These are phyloP conservation scores for Penicillium goetzii DNA, from an alignment of 495 filamentous ascomycete genomes.

Conservation along the genomic window DNA sequence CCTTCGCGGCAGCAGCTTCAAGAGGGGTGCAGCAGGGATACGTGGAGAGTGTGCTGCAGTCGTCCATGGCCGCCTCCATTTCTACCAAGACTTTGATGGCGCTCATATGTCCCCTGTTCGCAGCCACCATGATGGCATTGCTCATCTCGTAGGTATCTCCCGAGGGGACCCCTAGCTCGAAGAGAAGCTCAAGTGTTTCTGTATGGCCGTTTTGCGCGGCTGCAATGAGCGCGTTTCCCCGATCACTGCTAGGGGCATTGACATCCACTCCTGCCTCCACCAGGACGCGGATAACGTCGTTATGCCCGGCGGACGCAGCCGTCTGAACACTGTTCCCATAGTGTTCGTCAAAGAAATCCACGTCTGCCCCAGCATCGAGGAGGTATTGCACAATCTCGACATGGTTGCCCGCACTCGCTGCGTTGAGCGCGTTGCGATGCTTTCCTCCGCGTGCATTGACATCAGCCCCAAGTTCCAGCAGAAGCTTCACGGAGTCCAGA, in stretches of 20 bases:
- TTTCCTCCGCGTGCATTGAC: conserved; percentile 5
- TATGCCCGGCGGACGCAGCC: neutral
- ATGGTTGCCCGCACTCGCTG: neutral
- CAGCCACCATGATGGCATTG: conserved; percentile 4
- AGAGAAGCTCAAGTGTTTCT: neutral
- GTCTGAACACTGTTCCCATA: neutral
- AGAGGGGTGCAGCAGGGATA: neutral
- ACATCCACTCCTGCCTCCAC: neutral
- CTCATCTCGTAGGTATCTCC: neutral
- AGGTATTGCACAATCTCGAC: neutral
- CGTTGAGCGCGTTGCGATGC: neutral
- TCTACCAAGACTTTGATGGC: neutral
- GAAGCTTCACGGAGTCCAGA: neutral
- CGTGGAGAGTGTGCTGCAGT: neutral
- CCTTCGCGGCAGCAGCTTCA: neutral
- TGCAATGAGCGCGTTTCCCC: neutral
- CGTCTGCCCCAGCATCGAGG: neutral
- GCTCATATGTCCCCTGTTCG: neutral
- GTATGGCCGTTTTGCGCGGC: neutral
- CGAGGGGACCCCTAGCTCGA: neutral
- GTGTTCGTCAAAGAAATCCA: conserved; percentile 1
- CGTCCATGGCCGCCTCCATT: neutral
- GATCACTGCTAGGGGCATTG: neutral
- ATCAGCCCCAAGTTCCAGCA: neutral
- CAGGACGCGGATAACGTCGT: neutral